Evolutionary conservation across 306 rosid genomes (phyloP), one percentile per base, ranked within the genome.

Genomic region (Nissolia schottii): DNA sequence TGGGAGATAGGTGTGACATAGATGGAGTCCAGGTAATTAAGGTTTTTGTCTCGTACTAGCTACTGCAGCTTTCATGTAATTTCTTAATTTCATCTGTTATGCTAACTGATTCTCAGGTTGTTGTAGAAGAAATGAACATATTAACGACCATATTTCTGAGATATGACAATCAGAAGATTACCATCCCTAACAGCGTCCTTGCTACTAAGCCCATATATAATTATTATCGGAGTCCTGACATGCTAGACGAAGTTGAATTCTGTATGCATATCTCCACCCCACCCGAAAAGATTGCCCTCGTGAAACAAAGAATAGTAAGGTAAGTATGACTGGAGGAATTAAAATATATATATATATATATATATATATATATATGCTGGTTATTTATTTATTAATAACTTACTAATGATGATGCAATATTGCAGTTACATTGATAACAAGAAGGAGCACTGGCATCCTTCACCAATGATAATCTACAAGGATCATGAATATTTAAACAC

Each of bases 101-200:
- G 43, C 73, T 11, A 3, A 43, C 38, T 48, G 32, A 74, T 76
- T 75, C n/a, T 70, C 96, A 95, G 99, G 82, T 95, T 97, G 79
- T 95, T 43, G 99, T 91, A 24, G 99, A 95, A 82, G 99, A 95
- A 67, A 95, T 95, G 99, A 95, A 95, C 83, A 89, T 95, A 81
- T 82, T 95, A 82, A 89, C 96, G 18, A 95, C 97, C 15, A 16
- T 91, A 75, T 95, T 95, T 75, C 71, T 95, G 70, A 86, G 90
- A 78, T 81, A 40, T 22, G 99, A 95, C 77, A 91, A 95, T 60
- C 35, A 66, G 3, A 95, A 85, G 86, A 27, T 84, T 6, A 67
- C 56, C 50, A 83, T 51, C 71, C 99, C 99, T 0, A 95, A 95
- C 77, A 85, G 79, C 38, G 77, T 87, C 70, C 99, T 95, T 23